Conservation (phyloP, 2,329 filamentous ascomycete species). For the Claviceps sorghi region DNA sequence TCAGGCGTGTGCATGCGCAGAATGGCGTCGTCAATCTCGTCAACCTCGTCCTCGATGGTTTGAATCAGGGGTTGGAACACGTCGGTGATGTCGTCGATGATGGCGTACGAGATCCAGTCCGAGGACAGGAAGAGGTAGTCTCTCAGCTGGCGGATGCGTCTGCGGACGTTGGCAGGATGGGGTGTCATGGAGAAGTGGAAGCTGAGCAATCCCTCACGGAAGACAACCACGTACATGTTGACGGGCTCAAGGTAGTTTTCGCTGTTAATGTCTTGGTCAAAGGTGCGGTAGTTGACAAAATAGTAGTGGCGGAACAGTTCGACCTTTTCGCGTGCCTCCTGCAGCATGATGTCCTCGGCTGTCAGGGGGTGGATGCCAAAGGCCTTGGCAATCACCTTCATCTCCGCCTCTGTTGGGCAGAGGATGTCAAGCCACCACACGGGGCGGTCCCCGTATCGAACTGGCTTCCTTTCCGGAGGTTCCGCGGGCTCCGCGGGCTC, state of each 20-base stretch:
- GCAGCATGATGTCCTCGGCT: slow-evolving; percentile 90
- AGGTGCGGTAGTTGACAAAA: slow-evolving; percentile 95
- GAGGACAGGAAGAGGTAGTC: slow-evolving; percentile 88
- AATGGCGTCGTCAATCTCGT: slow-evolving; percentile 90
- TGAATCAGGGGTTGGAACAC: slow-evolving; percentile 88
- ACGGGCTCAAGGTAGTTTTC: slow-evolving; percentile 88
- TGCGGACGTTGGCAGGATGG: slow-evolving; percentile 87
- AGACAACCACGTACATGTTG: slow-evolving; percentile 95
- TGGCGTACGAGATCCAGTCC: slow-evolving; percentile 96
- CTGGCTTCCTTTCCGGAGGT: slow-evolving; percentile 20
- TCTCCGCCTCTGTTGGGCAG: slow-evolving; percentile 81
- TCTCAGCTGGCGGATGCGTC: slow-evolving; percentile 80
- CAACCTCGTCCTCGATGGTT: slow-evolving; percentile 86
- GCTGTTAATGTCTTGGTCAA: slow-evolving; percentile 83
- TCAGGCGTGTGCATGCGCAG: slow-evolving; percentile 60
- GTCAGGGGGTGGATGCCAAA: slow-evolving; percentile 95
- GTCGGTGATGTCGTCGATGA: slow-evolving; percentile 97
- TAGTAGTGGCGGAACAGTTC: slow-evolving; percentile 97
- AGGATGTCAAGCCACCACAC: slow-evolving; percentile 96
- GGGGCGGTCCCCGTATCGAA: slow-evolving; percentile 64
- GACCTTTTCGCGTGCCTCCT: slow-evolving; percentile 95
- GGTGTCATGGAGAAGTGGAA: slow-evolving; percentile 97
- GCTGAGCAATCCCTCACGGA: slow-evolving; percentile 84
- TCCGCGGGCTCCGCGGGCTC: slow-evolving; percentile 6
- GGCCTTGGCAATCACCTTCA: slow-evolving; percentile 82